phyloP scores from a whole-genome alignment of 106 monocot genomes.

The Apostasia ramifera region DNA sequence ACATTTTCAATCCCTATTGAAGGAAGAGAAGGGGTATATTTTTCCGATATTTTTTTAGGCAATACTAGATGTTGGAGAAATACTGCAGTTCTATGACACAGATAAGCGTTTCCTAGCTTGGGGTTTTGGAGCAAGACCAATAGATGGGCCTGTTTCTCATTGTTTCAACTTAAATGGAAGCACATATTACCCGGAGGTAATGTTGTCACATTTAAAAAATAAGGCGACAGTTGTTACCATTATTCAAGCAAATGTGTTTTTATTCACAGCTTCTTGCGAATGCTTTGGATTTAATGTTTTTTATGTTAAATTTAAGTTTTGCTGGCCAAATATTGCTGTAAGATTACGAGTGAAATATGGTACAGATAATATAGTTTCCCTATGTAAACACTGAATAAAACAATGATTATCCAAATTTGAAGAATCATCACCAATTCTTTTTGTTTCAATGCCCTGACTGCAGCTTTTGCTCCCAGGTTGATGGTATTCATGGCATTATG shows the following conservation, averaged over 20 bases:
- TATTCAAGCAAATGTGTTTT: no score
- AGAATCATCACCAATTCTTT: no score
- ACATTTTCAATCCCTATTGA: neutral
- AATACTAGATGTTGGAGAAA: constrained; percentile 82
- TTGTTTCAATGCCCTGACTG: constrained; percentile 1
- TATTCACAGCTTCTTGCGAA: no score
- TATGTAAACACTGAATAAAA: no score
- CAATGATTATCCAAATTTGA: no score
- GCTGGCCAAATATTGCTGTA: no score
- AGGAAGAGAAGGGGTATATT: neutral
- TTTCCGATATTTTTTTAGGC: constrained; percentile 38
- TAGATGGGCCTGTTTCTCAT: constrained; percentile 96
- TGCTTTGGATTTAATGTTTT: no score
- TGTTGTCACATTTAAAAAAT: neutral
- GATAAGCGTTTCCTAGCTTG: constrained; percentile 86
- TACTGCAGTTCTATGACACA: constrained; percentile 82
- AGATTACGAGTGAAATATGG: no score
- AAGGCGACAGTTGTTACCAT: no score
- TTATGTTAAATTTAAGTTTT: no score
- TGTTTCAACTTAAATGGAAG: constrained; percentile 98
- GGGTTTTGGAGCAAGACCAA: constrained; percentile 98
- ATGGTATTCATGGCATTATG: constrained; percentile 87
- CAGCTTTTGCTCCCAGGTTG: constrained; percentile 50
- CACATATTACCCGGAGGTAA: constrained; percentile 69
- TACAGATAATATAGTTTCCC: no score